These are phyloP conservation scores for Sutorius australiensis DNA, from an alignment of 768 basidiomycete species.

Conservation along the genomic window DNA sequence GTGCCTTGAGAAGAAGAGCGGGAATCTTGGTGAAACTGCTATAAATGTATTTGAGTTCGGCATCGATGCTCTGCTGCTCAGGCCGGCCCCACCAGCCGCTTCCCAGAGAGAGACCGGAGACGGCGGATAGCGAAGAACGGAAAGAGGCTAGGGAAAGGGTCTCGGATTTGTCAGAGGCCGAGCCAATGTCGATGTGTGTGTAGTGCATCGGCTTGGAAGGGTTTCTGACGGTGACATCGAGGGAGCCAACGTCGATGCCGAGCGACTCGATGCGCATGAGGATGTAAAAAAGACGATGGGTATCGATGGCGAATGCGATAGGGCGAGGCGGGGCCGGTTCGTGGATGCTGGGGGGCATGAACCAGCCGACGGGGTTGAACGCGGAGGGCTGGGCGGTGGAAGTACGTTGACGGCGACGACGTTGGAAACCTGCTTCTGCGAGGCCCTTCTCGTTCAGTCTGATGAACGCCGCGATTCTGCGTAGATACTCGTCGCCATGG, in stretches of 20 bases:
- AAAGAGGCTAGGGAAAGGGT: slow-evolving; percentile 71
- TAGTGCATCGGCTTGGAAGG: slow-evolving; percentile 79
- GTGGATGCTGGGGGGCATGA: slow-evolving; percentile 28
- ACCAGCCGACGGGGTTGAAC: slow-evolving; percentile 65
- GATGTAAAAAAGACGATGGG: slow-evolving; percentile 83
- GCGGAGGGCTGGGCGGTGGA: slow-evolving; percentile 35
- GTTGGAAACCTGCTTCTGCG: slow-evolving; percentile 58
- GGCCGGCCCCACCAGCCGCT: slow-evolving; percentile 67
- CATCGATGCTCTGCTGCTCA: slow-evolving; percentile 57
- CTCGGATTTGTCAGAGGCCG: slow-evolving; percentile 61
- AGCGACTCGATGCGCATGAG: slow-evolving; percentile 83
- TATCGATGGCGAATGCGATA: slow-evolving; percentile 65
- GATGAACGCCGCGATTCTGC: slow-evolving; percentile 66
- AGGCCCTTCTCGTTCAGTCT: slow-evolving; percentile 68
- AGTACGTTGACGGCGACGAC: slow-evolving; percentile 41
- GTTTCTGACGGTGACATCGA: slow-evolving; percentile 71
- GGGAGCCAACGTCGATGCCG: slow-evolving; percentile 70
- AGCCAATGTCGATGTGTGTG: slow-evolving; percentile 47
- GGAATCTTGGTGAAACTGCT: slow-evolving; percentile 90
- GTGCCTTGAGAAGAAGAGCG: slow-evolving; percentile 63
- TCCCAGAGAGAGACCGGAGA: slow-evolving; percentile 73
- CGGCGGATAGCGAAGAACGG: slow-evolving; percentile 70
- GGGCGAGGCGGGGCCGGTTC: slow-evolving; percentile 46
- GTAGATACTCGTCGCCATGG: slow-evolving; percentile 73
- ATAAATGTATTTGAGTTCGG: slow-evolving; percentile 81